Evolutionary conservation across 257 asterid species (phyloP), one percentile per base, ranked within the genome.

Genomic region (Nicotiana otophora): DNA sequence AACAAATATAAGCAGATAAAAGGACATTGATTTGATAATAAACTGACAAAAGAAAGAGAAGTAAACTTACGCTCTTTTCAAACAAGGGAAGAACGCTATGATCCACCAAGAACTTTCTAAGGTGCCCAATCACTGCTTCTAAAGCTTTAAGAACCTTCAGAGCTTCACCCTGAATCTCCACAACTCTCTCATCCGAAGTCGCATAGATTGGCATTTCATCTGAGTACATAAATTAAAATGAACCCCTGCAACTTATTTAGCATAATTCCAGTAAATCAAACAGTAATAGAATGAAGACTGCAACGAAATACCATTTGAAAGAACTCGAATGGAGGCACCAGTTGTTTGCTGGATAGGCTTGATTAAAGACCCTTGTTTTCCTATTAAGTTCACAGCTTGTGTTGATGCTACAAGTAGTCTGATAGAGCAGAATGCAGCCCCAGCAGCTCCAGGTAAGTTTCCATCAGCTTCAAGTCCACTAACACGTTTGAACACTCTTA

Each of bases 31-130:
- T 2, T 26, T 7, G 63, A 26, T 51, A 28, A 28, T 61, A 51
- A 15, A 75, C 80, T 26, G 46, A 75, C 11, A 75, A 75, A 75
- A n/a, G 80, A 65, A 81, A 81, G 30, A 51, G 34, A 55, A 70
- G 34, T 11, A 19, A 30, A 86, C 95, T 92, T 88, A 95, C 99
- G 80, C 84, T 90, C 87, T 93, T 92, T 90, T 93, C 98, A 70
- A 95, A 93, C 76, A 95, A 84, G 39, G 99, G 97, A 68, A 95
- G 90, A 83, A 95, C 93, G 58, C 90, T 91, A 7, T 91, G 97
- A 90, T 95, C 99, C 77, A 95, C 97, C 88, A 95, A 84, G 81
- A 95, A 95, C 86, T 91, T 93, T 83, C 99, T 92, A 70, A 95
- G 91, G 78, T 93, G 99, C 55, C 91, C 91, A 69, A 95, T 88